Conservation (phyloP, 2,329 filamentous ascomycete species). For the Calycina herbarum region DNA sequence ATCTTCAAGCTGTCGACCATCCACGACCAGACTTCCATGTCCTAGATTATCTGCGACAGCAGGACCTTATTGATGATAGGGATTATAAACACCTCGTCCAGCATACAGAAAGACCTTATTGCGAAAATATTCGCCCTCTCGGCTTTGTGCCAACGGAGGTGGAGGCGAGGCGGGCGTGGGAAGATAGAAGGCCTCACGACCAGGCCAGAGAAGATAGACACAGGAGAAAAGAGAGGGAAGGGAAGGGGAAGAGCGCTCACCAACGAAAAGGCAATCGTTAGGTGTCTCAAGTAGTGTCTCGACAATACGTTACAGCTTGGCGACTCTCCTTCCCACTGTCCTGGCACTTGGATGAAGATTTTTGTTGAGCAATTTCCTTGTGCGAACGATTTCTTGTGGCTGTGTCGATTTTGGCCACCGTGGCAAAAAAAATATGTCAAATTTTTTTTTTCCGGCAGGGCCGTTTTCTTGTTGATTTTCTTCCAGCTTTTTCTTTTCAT, state of each 20-base stretch:
- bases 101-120: conserved; percentile 26
- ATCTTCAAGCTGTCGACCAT: conserved; percentile 10
- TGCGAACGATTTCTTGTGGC: conserved; percentile 9
- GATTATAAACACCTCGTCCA: conserved; percentile 18
- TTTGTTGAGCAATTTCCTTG: background rate
- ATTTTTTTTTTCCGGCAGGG: background rate
- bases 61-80: conserved; percentile 35
- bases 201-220: conserved; percentile 18
- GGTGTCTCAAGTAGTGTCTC: background rate
- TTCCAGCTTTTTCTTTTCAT: background rate
- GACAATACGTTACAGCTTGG: conserved; percentile 3
- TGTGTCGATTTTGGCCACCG: conserved; percentile 9
- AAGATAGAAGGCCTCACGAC: conserved; percentile 15
- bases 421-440: conserved; percentile 4
- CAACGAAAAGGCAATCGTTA: no score
- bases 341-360: background rate
- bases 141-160: conserved; percentile 21
- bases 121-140: conserved; percentile 15
- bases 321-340: background rate
- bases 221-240: conserved; percentile 14
- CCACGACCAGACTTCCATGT: conserved; percentile 45
- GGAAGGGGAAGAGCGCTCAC: conserved; percentile 2
- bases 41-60: conserved; percentile 40
- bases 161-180: conserved; percentile 10
- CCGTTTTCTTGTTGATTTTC: conserved; percentile 6